These are phyloP conservation scores for Zalaria sp. DNA, from an alignment of 2,329 filamentous ascomycete genomes.

Conservation along the genomic window DNA sequence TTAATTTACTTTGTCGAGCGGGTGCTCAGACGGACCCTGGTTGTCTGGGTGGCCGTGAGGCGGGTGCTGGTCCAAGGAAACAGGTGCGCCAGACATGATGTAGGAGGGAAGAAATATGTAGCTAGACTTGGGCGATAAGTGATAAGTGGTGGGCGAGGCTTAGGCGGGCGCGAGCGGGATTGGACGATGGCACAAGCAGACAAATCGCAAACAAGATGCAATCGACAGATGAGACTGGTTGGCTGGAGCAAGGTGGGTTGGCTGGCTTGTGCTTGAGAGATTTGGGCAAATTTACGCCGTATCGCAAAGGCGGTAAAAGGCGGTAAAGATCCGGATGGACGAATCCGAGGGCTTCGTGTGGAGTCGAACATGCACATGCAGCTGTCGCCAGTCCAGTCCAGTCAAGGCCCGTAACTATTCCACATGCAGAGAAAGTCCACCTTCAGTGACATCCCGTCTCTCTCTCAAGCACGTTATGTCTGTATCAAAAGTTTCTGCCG, in stretches of 20 bases:
- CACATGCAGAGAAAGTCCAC: no score
- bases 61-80: slow-evolving; percentile 3
- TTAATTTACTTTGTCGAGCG: background rate
- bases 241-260: background rate
- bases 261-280: background rate
- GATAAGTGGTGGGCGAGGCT: no score
- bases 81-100: slow-evolving; percentile 6
- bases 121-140: no score
- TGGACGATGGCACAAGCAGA: background rate
- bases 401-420: no score
- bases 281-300: background rate
- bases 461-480: no score
- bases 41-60: slow-evolving; percentile 7
- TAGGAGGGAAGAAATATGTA: background rate
- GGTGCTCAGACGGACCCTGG: slow-evolving; percentile 2
- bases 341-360: no score
- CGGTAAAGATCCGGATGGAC: background rate
- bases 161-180: background rate
- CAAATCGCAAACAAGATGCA: background rate
- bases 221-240: background rate
- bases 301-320: background rate
- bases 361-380: no score
- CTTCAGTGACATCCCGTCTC: no score
- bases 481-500: no score
- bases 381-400: no score